Conservation (phyloP, 2,329 filamentous ascomycete species). For the Aspergillus sp. region DNA sequence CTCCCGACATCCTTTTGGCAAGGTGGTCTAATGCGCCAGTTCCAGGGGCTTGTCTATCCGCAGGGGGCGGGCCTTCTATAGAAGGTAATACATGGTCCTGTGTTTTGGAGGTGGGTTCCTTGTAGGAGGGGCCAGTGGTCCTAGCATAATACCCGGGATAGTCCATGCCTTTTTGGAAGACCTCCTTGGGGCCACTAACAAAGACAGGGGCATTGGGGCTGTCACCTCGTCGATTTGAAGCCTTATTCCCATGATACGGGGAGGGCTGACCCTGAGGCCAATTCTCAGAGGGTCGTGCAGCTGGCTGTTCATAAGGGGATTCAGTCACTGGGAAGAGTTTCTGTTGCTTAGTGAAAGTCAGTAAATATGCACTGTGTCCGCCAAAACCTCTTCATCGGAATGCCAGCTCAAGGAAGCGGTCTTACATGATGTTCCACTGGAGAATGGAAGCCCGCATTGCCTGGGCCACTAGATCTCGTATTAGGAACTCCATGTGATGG, state of each 20-base stretch:
- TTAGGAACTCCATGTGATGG: conserved; percentile 8
- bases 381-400: no score
- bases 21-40: conserved; percentile 26
- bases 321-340: conserved; percentile 19
- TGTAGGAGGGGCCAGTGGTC: conserved; percentile 13
- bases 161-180: conserved; percentile 14
- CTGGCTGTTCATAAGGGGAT: conserved; percentile 18
- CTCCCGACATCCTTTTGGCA: conserved; percentile 28
- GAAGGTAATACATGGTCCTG: conserved; percentile 36
- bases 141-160: conserved; percentile 17
- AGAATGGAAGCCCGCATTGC: conserved; percentile 8
- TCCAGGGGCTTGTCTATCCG: conserved; percentile 23
- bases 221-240: conserved; percentile 15
- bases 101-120: conserved; percentile 17
- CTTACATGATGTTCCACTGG: conserved; percentile 20
- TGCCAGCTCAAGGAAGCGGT: background rate
- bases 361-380: conserved; percentile 8
- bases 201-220: conserved; percentile 30
- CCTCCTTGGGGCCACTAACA: conserved; percentile 29
- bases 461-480: conserved; percentile 4
- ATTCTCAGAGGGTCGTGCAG: conserved; percentile 21
- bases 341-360: conserved; percentile 27
- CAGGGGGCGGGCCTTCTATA: conserved; percentile 30
- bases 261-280: conserved; percentile 21
- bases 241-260: conserved; percentile 17